phyloP scores from a whole-genome alignment of 2,329 filamentous ascomycete genomes.

The Aspergillus sp. region DNA sequence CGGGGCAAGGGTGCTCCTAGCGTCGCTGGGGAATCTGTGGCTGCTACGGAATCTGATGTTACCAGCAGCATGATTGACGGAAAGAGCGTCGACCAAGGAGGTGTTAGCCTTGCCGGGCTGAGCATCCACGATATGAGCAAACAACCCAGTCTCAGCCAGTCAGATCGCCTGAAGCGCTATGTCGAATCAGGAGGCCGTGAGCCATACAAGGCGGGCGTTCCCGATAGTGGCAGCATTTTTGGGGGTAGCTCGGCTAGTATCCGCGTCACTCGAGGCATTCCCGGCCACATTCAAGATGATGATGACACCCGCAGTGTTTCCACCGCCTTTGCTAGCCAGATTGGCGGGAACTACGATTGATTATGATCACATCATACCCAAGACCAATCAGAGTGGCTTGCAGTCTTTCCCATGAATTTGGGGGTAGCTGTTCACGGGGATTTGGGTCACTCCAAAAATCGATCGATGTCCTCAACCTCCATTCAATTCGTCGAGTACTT shows the following conservation, averaged over 20 bases:
- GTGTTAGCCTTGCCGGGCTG: slow-evolving; percentile 83
- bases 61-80: slow-evolving; percentile 74
- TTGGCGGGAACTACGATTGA: slow-evolving; percentile 68
- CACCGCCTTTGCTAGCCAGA: slow-evolving; percentile 94
- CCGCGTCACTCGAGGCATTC: slow-evolving; percentile 46
- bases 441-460: slow-evolving; percentile 12
- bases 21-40: slow-evolving; percentile 86
- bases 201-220: slow-evolving; percentile 49
- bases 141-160: slow-evolving; percentile 73
- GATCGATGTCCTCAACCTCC: slow-evolving; percentile 14
- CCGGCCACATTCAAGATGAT: slow-evolving; percentile 58
- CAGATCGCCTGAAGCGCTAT: slow-evolving; percentile 90
- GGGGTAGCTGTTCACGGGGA: slow-evolving; percentile 13
- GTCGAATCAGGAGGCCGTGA: slow-evolving; percentile 79
- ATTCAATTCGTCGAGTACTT: slow-evolving; percentile 11
- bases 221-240: slow-evolving; percentile 64
- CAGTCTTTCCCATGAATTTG: slow-evolving; percentile 11
- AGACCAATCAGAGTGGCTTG: slow-evolving; percentile 14
- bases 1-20: slow-evolving; percentile 70
- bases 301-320: slow-evolving; percentile 96
- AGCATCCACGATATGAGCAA: slow-evolving; percentile 70
- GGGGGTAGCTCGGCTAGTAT: slow-evolving; percentile 57
- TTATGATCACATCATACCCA: slow-evolving; percentile 8
- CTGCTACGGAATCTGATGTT: slow-evolving; percentile 85
- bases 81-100: slow-evolving; percentile 72